Conservation (phyloP, 192 early-diverging fungal genomes). For the Gigaspora rosea region DNA sequence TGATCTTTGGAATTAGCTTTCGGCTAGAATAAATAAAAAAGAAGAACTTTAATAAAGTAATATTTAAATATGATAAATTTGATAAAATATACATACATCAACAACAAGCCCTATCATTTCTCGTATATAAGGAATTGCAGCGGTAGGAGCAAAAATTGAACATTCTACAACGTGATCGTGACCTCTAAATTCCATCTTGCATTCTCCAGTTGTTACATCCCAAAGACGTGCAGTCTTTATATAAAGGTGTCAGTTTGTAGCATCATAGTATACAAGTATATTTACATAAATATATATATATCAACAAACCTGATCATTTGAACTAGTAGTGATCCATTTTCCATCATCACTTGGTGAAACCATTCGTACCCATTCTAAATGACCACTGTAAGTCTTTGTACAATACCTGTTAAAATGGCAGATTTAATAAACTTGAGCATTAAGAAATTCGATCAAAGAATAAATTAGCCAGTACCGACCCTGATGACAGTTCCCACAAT, state of each 20-base stretch:
- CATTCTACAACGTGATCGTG: constrained; percentile 97
- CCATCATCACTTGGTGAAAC: constrained; percentile 73
- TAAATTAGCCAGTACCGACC: constrained; percentile 49
- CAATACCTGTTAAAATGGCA: constrained; percentile 61
- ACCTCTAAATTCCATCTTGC: constrained; percentile 77
- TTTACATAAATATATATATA: neutral
- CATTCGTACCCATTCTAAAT: constrained; percentile 86
- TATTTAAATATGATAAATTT: neutral
- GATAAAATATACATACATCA: constrained; percentile 27
- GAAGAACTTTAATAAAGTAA: neutral
- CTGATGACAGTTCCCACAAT: constrained; percentile 84
- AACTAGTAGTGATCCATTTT: constrained; percentile 70
- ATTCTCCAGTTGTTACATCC: constrained; percentile 74
- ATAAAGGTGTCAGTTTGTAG: neutral
- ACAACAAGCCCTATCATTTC: constrained; percentile 66
- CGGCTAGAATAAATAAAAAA: constrained; percentile 35
- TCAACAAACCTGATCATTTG: constrained; percentile 77
- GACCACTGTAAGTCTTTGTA: constrained; percentile 76
- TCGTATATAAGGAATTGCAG: constrained; percentile 64
- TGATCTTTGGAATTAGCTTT: constrained; percentile 45
- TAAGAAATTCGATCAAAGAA: no score
- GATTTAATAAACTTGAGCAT: no score
- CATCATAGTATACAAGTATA: neutral
- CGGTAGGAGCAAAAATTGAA: constrained; percentile 78
- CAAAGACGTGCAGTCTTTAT: constrained; percentile 78